Base-by-base conservation (phyloP, 1,284 basidiomycete genomes). In the Papiliotrema fonsecae region DNA sequence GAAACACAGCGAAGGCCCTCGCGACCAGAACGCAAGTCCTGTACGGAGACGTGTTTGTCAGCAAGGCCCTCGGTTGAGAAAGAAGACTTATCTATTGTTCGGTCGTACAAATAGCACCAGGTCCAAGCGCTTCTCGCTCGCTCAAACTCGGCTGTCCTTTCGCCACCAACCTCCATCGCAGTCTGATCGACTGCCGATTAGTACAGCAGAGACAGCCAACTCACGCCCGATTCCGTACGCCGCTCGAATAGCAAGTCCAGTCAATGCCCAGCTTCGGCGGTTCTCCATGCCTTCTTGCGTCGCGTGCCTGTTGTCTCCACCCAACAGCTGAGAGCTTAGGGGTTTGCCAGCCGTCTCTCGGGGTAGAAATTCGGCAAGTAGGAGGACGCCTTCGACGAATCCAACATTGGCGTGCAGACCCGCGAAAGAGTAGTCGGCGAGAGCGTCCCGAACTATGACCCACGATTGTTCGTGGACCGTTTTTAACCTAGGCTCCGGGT, bases 41-140 rank as follows among this genome's bases (percentile, higher is more conserved):
- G 71, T 73, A 13, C 71, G 63, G 18, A 75, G 64, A 34, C 66
- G 58, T 63, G 46, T 9, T 42, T 16, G 40, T 60, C 42, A 62
- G 55, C 48, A 42, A 27, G 24, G 18, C 5, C 21, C 10, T 18
- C 21, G 2, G 24, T 25, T 31, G 5, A 42, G 24, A 37, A 7
- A 26, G 24, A n/a, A 9, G 26, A 59, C 61, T 52, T 36, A 63
- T 61, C 69, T 41, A 75, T 68, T 26, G 72, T 72, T 3, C 73
- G 66, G 50, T 76, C 74, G 52, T 73, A 75, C 6, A 76, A 64
- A 46, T 76, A 76, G 56, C 74, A 76, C 66, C 71, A 76, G 3
- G 74, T 76, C 73, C 73, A 76, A 6, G 70, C 70, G n/a, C 70
- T 61, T 38, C 72, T 55, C 9, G 72, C 72, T 11, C 74, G 58